Base-by-base conservation (phyloP, 495 filamentous ascomycete genomes). In the Staphylotrichum tortipilum region DNA sequence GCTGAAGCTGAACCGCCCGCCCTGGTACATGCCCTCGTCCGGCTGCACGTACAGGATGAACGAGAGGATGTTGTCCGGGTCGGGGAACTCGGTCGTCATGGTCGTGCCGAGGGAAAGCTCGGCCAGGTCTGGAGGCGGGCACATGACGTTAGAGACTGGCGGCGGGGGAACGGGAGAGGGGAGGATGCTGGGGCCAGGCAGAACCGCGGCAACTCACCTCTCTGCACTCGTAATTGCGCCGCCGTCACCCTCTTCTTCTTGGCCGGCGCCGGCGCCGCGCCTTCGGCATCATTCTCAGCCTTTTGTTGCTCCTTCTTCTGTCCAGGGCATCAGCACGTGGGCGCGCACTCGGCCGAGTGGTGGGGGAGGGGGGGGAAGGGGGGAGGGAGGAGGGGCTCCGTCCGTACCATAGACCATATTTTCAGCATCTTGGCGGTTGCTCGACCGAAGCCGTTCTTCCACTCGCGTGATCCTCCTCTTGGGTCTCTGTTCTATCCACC, bases 171-270 rank as follows among this genome's bases (percentile, higher is more conserved):
- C 17, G 31, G 26, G 11, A 33, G 18, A 14, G 17, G 3, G 7
- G 10, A 28, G 55, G 30, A 35, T 58, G 8, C 9, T 29, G 19
- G 19, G 18, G 30, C n/a, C n/a, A 46, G 31, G 7, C 14, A 26
- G 10, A 2, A 14, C n/a, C 8, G 15, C 2, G 22, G 15, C 14
- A 5, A 39, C 45, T 15, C 70, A 94, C 92, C 92, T 84, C 94
- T 92, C 70, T 97, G 94, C 48, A 95, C 89, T 41, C 92, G 85
- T 53, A 98, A 70, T 70, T 96, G 89, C 51, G 92, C 92, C 35
- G 92, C 87, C 26, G 92, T 98, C 52, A 97, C 89, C 73, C 94
- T 95, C 80, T 95, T 96, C 77, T 94, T 96, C 77, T 89, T 92
- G 46, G 42, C 26, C 15, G 81, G 78, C 1, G 83, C 83, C 23